A percentile compares a stretch with the other conserved stretches of the same genome.
These are phyloP conservation scores for Glycine tomentella DNA, from an alignment of 306 rosid genomes.

Conservation along the genomic window DNA sequence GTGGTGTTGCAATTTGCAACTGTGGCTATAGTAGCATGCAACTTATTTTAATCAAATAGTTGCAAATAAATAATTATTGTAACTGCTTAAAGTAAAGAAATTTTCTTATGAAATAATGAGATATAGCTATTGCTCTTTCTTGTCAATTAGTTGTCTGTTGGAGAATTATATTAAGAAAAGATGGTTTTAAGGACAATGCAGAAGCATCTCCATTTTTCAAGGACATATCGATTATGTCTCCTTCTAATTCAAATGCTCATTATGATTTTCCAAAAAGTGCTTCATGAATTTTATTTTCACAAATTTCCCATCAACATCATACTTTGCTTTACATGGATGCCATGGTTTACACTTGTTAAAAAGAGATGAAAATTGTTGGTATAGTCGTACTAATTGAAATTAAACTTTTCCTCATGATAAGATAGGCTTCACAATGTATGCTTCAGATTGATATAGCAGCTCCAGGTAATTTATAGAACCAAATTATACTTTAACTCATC, in stretches of 20 bases:
- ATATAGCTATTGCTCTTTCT: conserved; percentile 47
- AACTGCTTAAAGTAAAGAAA: conserved; percentile 24
- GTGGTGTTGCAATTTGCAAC: conserved; percentile 40
- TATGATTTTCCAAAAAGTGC: conserved; percentile 54
- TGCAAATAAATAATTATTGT: neutral
- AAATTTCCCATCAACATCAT: conserved; percentile 62
- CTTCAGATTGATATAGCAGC: conserved; percentile 4
- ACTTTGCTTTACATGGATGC: conserved; percentile 52
- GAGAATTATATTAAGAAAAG: conserved; percentile 49
- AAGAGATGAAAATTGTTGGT: conserved; percentile 49
- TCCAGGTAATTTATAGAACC: conserved; percentile 42
- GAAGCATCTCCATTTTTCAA: conserved; percentile 68
- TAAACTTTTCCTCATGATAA: conserved; percentile 40
- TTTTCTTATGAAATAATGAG: conserved; percentile 33
- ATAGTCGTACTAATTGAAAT: conserved; percentile 40
- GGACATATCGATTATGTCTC: conserved; percentile 75
- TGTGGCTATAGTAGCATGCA: conserved; percentile 37
- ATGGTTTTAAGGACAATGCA: conserved; percentile 53
- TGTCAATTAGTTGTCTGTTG: conserved; percentile 66
- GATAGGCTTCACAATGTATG: conserved; percentile 43
- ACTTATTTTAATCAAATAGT: conserved; percentile 27
- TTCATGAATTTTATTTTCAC: conserved; percentile 53
- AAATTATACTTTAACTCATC: conserved; percentile 13
- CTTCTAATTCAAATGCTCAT: conserved; percentile 57
- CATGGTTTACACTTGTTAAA: conserved; percentile 47